These are phyloP conservation scores for Candida sphagnicola DNA, from an alignment of 805 yeast genomes.

Conservation along the genomic window DNA sequence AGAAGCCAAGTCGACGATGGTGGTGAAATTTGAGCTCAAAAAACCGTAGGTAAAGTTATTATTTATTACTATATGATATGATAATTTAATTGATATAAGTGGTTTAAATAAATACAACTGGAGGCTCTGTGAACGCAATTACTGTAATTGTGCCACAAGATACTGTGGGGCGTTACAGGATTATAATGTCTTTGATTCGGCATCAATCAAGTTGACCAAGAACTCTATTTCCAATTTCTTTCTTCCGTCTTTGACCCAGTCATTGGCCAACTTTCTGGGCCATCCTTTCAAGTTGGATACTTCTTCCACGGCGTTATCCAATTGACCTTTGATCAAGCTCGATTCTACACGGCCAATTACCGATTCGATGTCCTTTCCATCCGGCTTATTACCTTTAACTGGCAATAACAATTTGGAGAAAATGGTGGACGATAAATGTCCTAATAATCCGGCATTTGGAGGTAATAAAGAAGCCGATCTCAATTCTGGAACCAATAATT, in stretches of 20 bases:
- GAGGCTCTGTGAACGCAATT: too few relatives aligned
- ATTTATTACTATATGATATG: too few relatives aligned
- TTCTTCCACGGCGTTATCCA: slow-evolving; percentile 89
- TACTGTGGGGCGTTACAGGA: too few relatives aligned
- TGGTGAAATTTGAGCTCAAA: too few relatives aligned
- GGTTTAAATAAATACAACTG: too few relatives aligned
- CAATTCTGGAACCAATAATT: slow-evolving; percentile 75
- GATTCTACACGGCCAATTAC: slow-evolving; percentile 82
- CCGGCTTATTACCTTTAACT: slow-evolving; percentile 70
- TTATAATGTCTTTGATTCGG: slow-evolving; percentile 44
- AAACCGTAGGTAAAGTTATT: too few relatives aligned
- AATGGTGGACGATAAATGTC: slow-evolving; percentile 76
- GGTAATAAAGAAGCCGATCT: slow-evolving; percentile 87
- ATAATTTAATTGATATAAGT: too few relatives aligned
- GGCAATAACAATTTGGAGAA: slow-evolving; percentile 74
- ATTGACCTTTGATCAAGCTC: slow-evolving; percentile 67
- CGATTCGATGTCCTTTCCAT: slow-evolving; percentile 82
- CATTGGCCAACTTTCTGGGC: slow-evolving; percentile 85
- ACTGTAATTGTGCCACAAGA: too few relatives aligned
- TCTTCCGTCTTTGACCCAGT: slow-evolving; percentile 89
- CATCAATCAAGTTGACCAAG: slow-evolving; percentile 62
- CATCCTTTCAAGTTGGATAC: slow-evolving; percentile 87
- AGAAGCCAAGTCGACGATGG: too few relatives aligned
- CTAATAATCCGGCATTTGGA: slow-evolving; percentile 92
- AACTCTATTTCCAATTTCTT: slow-evolving; percentile 85